Evolutionary conservation across 768 basidiomycete genomes (phyloP), one percentile per base, ranked within the genome.

Genomic region (Mycena sanguinolenta): DNA sequence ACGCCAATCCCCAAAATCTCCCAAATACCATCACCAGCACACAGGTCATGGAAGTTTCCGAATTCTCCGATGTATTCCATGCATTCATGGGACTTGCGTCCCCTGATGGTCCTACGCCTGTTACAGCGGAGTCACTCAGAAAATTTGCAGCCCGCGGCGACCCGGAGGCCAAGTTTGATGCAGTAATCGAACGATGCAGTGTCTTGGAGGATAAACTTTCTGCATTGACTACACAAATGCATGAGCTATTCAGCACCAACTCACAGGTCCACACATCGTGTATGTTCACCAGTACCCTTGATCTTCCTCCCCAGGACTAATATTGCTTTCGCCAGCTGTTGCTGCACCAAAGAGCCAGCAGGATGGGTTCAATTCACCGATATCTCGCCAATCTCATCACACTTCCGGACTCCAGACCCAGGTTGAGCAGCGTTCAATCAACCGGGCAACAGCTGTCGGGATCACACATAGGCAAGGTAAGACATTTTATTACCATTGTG

Each of bases 81-180:
- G 32, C 54, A 34, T 55, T 55, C 13, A 17, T 55, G 32, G 54
- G 54, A n/a, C 54, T 55, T 55, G 54, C 28, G 30, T 55, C 54
- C 30, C 30, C n/a, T 30, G 54, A 32, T n/a, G 54, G 54, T 34
- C 54, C 54, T 19, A 55, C 30, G 12, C 6, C 25, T 16, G 54
- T 55, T 34, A 55, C 54, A 9, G 54, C 54, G 3, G 32, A 55
- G 17, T 32, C 54, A 21, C 54, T 55, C 54, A 55, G 54, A 34
- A 34, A 19, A 55, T 55, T 55, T 27, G 32, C 30, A 21, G 30
- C 10, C 2, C 54, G 28, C 28, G 3, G 21, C 28, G 30, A 55
- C 54, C 52, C 25, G 27, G 54, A 55, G 54, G 17, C 25, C 2
- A 55, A 32, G 17, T 21, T 55, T 21, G 54, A 55, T 32, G 54